Percentiles rank a stretch among this genome's conserved stretches.
Conservation (phyloP, 495 filamentous ascomycete species). For the Penicillium macrosclerotiorum region DNA sequence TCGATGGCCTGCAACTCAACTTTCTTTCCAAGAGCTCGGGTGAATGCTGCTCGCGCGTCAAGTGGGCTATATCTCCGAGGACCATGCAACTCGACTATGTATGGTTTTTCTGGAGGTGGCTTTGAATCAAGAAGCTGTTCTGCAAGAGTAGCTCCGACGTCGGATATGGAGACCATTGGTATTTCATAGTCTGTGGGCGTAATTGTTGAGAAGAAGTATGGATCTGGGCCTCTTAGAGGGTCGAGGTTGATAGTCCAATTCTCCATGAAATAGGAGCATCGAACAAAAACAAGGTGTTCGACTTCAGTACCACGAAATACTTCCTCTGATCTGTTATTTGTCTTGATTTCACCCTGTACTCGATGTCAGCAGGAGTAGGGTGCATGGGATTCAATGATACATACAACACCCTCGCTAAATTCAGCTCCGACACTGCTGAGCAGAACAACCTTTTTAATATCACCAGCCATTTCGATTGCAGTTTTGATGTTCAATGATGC, state of each 20-base stretch:
- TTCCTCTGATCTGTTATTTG: slow-evolving; percentile 2
- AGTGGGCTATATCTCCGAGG: neutral
- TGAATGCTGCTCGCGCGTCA: neutral
- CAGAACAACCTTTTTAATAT: slow-evolving; percentile 2
- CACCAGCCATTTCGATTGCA: neutral
- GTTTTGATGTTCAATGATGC: slow-evolving; percentile 1
- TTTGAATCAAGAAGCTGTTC: neutral
- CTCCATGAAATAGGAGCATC: slow-evolving; percentile 2
- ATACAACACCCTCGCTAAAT: slow-evolving; percentile 6
- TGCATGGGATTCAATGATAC: neutral
- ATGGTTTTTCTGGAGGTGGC: neutral
- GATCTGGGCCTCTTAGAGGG: neutral
- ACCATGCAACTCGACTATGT: neutral
- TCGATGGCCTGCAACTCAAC: neutral
- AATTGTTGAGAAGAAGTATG: slow-evolving; percentile 4
- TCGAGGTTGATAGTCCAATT: slow-evolving; percentile 2
- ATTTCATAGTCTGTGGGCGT: neutral
- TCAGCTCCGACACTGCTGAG: slow-evolving; percentile 3
- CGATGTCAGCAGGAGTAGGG: neutral
- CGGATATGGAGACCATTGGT: neutral
- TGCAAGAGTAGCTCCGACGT: neutral
- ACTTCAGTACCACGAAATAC: neutral
- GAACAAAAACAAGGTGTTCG: slow-evolving; percentile 1
- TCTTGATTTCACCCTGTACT: neutral
- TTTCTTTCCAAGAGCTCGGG: neutral